Evolutionary conservation across 768 basidiomycete species (phyloP).

Genomic region (Amanita polypyramis): DNA sequence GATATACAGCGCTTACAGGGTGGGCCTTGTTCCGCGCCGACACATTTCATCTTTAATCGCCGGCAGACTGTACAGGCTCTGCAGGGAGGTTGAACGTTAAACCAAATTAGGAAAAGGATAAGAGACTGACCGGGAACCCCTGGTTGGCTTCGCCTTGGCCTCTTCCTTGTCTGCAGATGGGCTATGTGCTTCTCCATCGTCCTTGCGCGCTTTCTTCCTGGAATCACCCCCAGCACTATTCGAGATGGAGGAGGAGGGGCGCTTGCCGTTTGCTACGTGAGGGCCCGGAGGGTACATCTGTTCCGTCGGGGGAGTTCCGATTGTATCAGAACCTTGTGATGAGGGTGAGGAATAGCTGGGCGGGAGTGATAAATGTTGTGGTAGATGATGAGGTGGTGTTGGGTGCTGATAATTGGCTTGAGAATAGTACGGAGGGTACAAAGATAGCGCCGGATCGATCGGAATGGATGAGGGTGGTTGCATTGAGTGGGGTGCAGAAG

Average conservation of each 20-base stretch:
- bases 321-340: conserved; percentile 67
- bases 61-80: conserved; percentile 91
- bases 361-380: conserved; percentile 45
- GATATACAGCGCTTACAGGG: conserved; percentile 82
- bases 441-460: conserved; percentile 62
- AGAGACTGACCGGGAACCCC: conserved; percentile 64
- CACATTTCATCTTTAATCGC: conserved; percentile 89
- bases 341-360: conserved; percentile 68
- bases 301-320: conserved; percentile 66
- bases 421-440: conserved; percentile 58
- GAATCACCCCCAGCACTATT: conserved; percentile 26
- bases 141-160: conserved; percentile 69
- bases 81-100: conserved; percentile 5
- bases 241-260: conserved; percentile 43
- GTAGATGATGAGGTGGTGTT: conserved; percentile 35
- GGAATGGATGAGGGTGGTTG: conserved; percentile 51
- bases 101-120: conserved; percentile 9
- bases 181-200: conserved; percentile 43
- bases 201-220: conserved; percentile 54
- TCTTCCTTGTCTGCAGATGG: conserved; percentile 52
- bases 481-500: conserved; percentile 32
- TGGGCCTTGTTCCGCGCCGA: conserved; percentile 81
- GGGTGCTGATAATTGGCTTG: conserved; percentile 25
- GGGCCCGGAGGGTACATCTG: conserved; percentile 28
- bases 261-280: conserved; percentile 51